These are phyloP conservation scores for Mediolabrus comicus DNA, from an alignment of 108 stramenopile genomes.

Conservation along the genomic window DNA sequence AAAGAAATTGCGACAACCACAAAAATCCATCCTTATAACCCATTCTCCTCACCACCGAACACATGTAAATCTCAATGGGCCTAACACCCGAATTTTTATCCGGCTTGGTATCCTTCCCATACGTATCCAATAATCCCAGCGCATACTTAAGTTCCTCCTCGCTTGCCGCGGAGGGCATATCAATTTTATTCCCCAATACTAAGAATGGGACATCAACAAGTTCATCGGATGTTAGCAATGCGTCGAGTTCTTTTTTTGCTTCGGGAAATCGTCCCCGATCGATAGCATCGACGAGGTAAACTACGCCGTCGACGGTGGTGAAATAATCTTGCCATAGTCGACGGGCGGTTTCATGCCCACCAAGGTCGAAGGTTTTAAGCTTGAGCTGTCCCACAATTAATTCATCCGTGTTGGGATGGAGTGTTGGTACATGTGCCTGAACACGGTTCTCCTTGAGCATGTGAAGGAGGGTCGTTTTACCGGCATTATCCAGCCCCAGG, in stretches of 20 bases:
- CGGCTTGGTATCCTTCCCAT: constrained; percentile 96
- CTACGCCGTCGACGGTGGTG: constrained; percentile 97
- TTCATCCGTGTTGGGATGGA: constrained; percentile 94
- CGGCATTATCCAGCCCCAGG: constrained; percentile 96
- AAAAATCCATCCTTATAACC: constrained; percentile 98
- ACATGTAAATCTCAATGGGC: constrained; percentile 99
- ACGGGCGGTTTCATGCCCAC: constrained; percentile 93
- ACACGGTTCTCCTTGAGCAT: constrained; percentile 97
- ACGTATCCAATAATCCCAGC: constrained; percentile 96
- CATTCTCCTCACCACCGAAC: constrained; percentile 97
- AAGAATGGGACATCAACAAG: constrained; percentile 96
- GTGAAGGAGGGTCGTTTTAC: constrained; percentile 95
- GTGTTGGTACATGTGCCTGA: constrained; percentile 92
- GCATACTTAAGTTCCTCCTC: constrained; percentile 98
- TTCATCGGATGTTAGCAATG: constrained; percentile 89
- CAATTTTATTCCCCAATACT: constrained; percentile 99
- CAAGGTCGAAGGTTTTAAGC: constrained; percentile 95
- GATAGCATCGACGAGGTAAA: constrained; percentile 95
- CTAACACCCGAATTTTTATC: constrained; percentile 79
- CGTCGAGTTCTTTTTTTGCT: constrained; percentile 98
- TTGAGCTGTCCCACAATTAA: constrained; percentile 92
- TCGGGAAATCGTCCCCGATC: constrained; percentile 96
- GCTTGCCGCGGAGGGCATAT: constrained; percentile 90
- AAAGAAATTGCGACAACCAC: constrained; percentile 96
- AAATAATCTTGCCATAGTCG: constrained; percentile 96